Percentiles rank a stretch among this genome's conserved stretches.
Conservation (phyloP, 1,284 basidiomycete genomes). For the Sanghuangporus weigelae region DNA sequence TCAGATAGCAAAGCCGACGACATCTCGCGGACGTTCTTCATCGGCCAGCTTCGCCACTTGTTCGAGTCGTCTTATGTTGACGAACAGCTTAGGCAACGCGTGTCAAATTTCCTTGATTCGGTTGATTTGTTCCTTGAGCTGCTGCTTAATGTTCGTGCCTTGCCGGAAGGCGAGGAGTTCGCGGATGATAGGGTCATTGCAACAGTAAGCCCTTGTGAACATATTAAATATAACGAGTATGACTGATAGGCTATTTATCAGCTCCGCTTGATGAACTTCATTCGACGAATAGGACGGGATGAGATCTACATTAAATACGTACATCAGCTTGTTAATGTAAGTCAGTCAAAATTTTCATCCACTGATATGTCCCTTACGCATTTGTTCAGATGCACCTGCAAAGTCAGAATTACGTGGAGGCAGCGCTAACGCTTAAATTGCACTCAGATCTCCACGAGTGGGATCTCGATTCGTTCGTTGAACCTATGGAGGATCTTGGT, state of each 20-base stretch:
- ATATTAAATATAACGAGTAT: not conserved
- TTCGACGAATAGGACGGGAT: constrained; percentile 78
- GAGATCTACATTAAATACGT: constrained; percentile 94
- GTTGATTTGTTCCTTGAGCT: constrained; percentile 93
- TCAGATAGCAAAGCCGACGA: constrained; percentile 87
- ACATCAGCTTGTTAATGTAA: constrained; percentile 86
- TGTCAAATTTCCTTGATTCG: constrained; percentile 81
- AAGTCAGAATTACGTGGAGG: constrained; percentile 87
- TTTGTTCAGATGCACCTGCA: constrained; percentile 69
- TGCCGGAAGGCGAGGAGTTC: constrained; percentile 93
- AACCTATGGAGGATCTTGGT: constrained; percentile 81
- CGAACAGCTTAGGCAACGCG: constrained; percentile 69
- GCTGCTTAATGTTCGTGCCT: constrained; percentile 83
- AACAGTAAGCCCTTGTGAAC: constrained; percentile 43
- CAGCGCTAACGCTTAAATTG: constrained; percentile 86
- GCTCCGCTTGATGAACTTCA: constrained; percentile 91
- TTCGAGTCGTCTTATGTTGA: constrained; percentile 85
- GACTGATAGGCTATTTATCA: constrained; percentile 24
- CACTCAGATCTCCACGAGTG: constrained; percentile 94
- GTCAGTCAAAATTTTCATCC: constrained; percentile 22
- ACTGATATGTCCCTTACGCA: constrained; percentile 10
- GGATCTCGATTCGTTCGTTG: constrained; percentile 74
- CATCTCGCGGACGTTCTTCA: constrained; percentile 89
- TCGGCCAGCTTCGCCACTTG: constrained; percentile 83
- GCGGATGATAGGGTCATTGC: constrained; percentile 93